Conservation (phyloP, 371 early-diverging fungal genomes). For the Fennellomyces sp. region DNA sequence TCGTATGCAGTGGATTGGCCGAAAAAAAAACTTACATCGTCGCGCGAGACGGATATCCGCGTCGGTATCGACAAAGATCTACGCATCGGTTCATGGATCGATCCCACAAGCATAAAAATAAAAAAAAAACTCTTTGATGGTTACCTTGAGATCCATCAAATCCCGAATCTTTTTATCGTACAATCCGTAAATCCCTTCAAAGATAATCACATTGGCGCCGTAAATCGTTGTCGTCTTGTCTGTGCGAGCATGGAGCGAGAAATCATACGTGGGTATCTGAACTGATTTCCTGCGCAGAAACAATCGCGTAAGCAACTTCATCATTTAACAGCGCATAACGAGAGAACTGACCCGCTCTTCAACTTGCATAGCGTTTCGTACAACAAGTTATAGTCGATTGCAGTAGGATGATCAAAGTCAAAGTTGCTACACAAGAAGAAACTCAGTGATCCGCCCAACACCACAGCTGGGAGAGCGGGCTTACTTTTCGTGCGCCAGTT, state of each 20-base stretch:
- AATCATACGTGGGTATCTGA: constrained; percentile 81
- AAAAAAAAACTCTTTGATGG: too few species aligned
- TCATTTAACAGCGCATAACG: too few species aligned
- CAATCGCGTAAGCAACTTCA: too few species aligned
- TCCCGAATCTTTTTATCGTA: constrained; percentile 79
- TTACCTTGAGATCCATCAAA: constrained; percentile 91
- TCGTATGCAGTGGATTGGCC: too few species aligned
- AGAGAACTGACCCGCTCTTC: constrained; percentile 69
- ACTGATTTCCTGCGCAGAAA: constrained; percentile 56
- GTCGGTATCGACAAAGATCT: constrained; percentile 95
- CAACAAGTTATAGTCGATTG: constrained; percentile 81
- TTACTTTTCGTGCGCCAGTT: constrained; percentile 71
- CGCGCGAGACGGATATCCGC: constrained; percentile 88
- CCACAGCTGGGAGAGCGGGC: not conserved
- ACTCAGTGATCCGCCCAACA: not conserved
- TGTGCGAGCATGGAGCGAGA: constrained; percentile 75
- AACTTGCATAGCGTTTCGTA: constrained; percentile 72
- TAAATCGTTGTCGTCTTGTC: constrained; percentile 73
- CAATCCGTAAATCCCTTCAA: constrained; percentile 93
- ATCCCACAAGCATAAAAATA: too few species aligned
- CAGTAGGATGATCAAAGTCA: constrained; percentile 86
- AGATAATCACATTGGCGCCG: constrained; percentile 92
- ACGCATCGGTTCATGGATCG: too few species aligned
- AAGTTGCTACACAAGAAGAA: constrained; percentile 46
- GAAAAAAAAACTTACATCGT: constrained; percentile 57